Base-by-base conservation (phyloP, 352 stramenopile genomes). In the Blastocystis sp. region DNA sequence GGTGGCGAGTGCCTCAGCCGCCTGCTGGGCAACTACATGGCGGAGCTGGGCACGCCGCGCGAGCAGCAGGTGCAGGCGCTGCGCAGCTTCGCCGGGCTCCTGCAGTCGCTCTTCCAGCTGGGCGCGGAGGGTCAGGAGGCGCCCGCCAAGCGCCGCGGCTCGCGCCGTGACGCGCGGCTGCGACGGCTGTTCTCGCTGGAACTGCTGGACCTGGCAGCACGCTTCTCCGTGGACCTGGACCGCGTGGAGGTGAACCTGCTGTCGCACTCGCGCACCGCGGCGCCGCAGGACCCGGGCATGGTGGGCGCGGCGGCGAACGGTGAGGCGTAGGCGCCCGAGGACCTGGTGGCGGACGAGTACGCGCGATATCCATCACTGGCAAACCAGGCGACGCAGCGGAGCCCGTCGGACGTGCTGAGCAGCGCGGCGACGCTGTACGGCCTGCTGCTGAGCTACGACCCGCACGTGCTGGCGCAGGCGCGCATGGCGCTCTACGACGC, bases 161-260 rank as follows among this genome's bases (percentile, higher is more conserved):
- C 42, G 42, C 66, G 66, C 24, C n/a, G 34, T 17, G 66, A 76
- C 6, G 28, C 11, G 66, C 38, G n/a, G 34, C 21, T 76, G 38
- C 66, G 66, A 57, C 66, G 66, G 14, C 66, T 76, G 66, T 76
- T 40, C 14, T 76, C 66, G 42, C 57, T 59, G 24, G 74, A 40
- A n/a, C 52, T 84, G 28, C 61, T 84, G 38, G 74, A 84, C 45
- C 61, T 84, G 57, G 57, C 17, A 4, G 43, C 60, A 38, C 74
- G 57, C 17, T 84, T 70, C 60, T 69, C 57, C 24, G 74, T 84
- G n/a, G 74, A 84, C 21, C 61, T 84, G 28, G 74, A 84, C 38
- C 74, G 74, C 17, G 74, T 84, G 74, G 74, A 69, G 45, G 60
- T 63, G 54, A 84, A 84, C 43, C 74, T 84, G 48, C 34, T 84